A percentile compares a stretch with the other conserved stretches of the same genome.
These are phyloP conservation scores for Huntiella abstrusa DNA, from an alignment of 2,329 filamentous ascomycete species.

Conservation along the genomic window DNA sequence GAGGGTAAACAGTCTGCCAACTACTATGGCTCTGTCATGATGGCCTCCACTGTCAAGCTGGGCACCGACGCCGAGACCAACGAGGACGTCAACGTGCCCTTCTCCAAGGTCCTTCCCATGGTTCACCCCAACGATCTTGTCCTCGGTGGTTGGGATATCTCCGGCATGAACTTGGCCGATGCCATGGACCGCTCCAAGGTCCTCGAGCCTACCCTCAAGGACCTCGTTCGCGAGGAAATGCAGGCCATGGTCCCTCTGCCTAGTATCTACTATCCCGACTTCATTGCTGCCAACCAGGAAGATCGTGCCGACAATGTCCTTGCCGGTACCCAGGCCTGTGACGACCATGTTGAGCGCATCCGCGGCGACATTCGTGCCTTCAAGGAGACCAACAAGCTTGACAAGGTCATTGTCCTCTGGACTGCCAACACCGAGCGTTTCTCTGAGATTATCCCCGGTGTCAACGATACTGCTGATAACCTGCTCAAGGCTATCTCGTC, in stretches of 20 bases:
- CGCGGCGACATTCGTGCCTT: slow-evolving; percentile 89
- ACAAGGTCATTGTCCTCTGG: slow-evolving; percentile 96
- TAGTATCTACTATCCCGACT: slow-evolving; percentile 96
- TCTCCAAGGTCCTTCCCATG: slow-evolving; percentile 88
- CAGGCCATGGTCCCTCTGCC: slow-evolving; percentile 69
- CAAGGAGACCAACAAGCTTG: slow-evolving; percentile 65
- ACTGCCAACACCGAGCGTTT: slow-evolving; percentile 98
- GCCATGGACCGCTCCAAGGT: slow-evolving; percentile 94
- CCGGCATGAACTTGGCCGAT: slow-evolving; percentile 66
- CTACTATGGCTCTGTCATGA: slow-evolving; percentile 95
- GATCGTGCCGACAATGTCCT: slow-evolving; percentile 86
- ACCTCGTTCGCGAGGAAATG: slow-evolving; percentile 85
- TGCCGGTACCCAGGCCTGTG: slow-evolving; percentile 64
- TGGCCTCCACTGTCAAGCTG: slow-evolving; percentile 94
- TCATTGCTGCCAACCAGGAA: slow-evolving; percentile 97
- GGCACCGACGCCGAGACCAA: slow-evolving; percentile 69
- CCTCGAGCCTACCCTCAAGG: slow-evolving; percentile 86
- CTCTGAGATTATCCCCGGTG: slow-evolving; percentile 65
- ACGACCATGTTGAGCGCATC: slow-evolving; percentile 79
- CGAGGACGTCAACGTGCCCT: slow-evolving; percentile 87
- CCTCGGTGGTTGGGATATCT: slow-evolving; percentile 96
- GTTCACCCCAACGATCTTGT: slow-evolving; percentile 91
- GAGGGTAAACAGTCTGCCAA: slow-evolving; percentile 73
- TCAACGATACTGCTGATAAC: slow-evolving; percentile 96
- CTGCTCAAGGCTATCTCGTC: slow-evolving; percentile 70